These are phyloP conservation scores for Butyriboletus regius DNA, from an alignment of 1,284 basidiomycete genomes.

Conservation along the genomic window DNA sequence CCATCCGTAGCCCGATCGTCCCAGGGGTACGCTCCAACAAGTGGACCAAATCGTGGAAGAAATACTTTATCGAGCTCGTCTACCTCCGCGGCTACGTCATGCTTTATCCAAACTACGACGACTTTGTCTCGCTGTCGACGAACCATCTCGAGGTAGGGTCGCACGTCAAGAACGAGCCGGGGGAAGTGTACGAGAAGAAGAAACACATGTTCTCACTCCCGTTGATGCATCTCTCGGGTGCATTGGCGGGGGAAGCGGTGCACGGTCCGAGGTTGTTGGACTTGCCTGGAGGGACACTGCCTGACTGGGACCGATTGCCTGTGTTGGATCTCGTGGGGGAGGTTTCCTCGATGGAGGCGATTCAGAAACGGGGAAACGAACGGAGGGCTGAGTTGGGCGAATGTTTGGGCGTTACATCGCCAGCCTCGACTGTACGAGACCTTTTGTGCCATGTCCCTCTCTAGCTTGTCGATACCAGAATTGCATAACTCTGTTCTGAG, in stretches of 20 bases:
- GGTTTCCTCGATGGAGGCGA: slow-evolving; percentile 40
- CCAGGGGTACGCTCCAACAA: slow-evolving; percentile 68
- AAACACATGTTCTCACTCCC: slow-evolving; percentile 61
- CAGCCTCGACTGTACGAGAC: slow-evolving; percentile 32
- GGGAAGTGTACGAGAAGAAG: slow-evolving; percentile 48
- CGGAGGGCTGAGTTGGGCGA: slow-evolving; percentile 22
- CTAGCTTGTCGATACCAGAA: slow-evolving; percentile 6
- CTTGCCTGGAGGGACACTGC: slow-evolving; percentile 51
- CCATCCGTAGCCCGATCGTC: slow-evolving; percentile 48
- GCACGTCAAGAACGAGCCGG: slow-evolving; percentile 59
- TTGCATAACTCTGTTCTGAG: background rate
- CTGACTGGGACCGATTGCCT: slow-evolving; percentile 50
- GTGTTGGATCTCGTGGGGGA: slow-evolving; percentile 64
- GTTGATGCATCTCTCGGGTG: slow-evolving; percentile 46
- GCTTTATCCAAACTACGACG: slow-evolving; percentile 75
- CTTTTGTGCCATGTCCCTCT: slow-evolving; percentile 31
- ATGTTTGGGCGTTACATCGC: slow-evolving; percentile 20
- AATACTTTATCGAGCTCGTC: slow-evolving; percentile 76
- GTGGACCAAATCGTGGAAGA: slow-evolving; percentile 79
- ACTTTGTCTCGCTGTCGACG: slow-evolving; percentile 67
- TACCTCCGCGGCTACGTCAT: slow-evolving; percentile 75
- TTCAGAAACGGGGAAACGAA: slow-evolving; percentile 38
- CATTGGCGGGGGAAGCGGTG: slow-evolving; percentile 8
- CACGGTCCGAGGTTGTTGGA: slow-evolving; percentile 41
- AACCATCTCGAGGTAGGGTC: slow-evolving; percentile 78